Conservation (phyloP, 768 basidiomycete species). For the Tephrocybe rancida region DNA sequence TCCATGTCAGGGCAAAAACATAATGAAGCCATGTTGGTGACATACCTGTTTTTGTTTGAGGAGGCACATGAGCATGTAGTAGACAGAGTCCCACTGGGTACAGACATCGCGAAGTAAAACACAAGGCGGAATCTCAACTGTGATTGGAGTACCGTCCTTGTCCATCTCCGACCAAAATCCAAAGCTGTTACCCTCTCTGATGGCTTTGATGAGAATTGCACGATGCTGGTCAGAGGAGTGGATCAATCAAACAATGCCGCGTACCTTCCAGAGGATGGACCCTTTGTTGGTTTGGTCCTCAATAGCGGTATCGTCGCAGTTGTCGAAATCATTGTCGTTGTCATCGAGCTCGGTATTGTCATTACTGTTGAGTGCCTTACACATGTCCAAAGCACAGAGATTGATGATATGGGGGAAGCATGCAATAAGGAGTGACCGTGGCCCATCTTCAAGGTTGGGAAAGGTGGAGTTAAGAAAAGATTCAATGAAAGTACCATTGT, state of each 20-base stretch:
- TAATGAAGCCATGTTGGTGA: no score
- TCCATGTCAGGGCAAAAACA: no score
- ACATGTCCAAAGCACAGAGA: neutral
- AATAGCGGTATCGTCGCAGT: neutral
- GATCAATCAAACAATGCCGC: neutral
- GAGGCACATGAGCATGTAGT: no score
- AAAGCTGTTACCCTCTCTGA: no score
- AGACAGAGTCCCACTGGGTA: no score
- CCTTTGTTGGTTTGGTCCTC: no score
- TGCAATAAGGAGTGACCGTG: neutral
- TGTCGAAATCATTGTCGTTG: neutral
- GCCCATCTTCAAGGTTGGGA: neutral
- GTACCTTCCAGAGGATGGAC: neutral
- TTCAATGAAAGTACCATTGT: neutral
- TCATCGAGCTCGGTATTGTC: neutral
- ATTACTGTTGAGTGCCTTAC: neutral
- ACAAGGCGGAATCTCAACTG: no score
- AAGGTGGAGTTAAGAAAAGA: neutral
- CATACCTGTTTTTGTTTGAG: no score
- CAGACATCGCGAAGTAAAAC: no score
- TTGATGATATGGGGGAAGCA: slow-evolving; percentile 1
- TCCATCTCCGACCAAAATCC: no score
- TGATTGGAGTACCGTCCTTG: no score
- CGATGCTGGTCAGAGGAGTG: neutral
- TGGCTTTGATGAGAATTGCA: neutral